Evolutionary conservation across 257 asterid genomes (phyloP).

Genomic region (Avicennia marina): DNA sequence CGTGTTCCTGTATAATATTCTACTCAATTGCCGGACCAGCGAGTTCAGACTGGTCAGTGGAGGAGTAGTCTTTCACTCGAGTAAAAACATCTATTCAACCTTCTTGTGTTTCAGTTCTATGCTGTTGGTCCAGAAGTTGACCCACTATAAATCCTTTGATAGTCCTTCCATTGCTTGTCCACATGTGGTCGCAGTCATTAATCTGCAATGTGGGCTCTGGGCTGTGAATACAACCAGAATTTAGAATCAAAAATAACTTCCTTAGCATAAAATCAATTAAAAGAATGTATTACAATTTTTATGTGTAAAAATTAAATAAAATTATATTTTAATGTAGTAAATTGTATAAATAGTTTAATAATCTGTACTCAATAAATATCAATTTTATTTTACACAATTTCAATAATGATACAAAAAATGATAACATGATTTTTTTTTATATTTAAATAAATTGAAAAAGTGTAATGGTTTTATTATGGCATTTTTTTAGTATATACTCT

Average conservation of each 20-base stretch:
- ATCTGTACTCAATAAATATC: too few relatives aligned
- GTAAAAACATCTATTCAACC: neutral
- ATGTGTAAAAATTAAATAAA: too few relatives aligned
- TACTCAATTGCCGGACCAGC: neutral
- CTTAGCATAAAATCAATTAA: too few relatives aligned
- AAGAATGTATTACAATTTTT: too few relatives aligned
- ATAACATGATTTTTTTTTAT: too few relatives aligned
- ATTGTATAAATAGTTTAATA: too few relatives aligned
- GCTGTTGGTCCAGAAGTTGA: constrained; percentile 1
- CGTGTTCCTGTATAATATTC: constrained; percentile 35
- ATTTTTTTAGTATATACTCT: too few relatives aligned
- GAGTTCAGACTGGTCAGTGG: neutral
- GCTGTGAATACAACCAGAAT: neutral
- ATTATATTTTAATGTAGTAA: too few relatives aligned
- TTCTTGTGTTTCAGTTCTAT: neutral
- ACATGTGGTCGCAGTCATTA: neutral
- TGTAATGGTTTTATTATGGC: too few relatives aligned
- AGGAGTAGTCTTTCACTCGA: neutral
- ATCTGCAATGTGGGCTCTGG: neutral
- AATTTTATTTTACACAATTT: too few relatives aligned
- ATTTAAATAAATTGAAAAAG: too few relatives aligned
- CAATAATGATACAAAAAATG: too few relatives aligned
- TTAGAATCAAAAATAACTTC: neutral
- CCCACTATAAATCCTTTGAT: neutral
- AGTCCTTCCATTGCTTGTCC: neutral